Conservation (phyloP, 2,329 filamentous ascomycete species). For the Stagonosporopsis rhizophila region DNA sequence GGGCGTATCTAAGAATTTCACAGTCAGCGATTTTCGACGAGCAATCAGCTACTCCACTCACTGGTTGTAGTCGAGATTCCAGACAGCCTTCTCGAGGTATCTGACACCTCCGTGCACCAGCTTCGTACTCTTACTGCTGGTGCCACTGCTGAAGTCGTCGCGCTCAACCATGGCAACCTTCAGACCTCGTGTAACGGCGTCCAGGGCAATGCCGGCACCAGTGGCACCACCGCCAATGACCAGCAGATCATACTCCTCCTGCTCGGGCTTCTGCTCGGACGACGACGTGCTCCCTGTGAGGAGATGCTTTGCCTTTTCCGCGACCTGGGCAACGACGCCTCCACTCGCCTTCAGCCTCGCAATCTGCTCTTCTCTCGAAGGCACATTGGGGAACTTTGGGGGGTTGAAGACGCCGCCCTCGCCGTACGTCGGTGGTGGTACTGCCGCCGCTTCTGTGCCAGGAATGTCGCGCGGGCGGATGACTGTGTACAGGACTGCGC, state of each 20-base stretch:
- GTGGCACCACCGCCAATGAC: conserved; percentile 83
- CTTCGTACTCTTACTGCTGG: conserved; percentile 87
- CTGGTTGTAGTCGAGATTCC: conserved; percentile 85
- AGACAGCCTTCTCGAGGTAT: conserved; percentile 86
- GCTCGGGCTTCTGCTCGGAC: conserved; percentile 41
- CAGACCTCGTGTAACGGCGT: conserved; percentile 78
- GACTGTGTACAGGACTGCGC: conserved; percentile 65
- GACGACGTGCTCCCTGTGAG: conserved; percentile 41
- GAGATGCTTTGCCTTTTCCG: conserved; percentile 52
- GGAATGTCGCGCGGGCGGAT: conserved; percentile 77
- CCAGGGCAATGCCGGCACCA: conserved; percentile 79
- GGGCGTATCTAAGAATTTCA: conserved; percentile 58
- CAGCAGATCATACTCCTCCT: conserved; percentile 75
- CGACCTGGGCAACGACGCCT: conserved; percentile 47
- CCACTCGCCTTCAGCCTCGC: conserved; percentile 63
- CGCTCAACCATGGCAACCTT: conserved; percentile 82
- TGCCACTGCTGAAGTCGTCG: conserved; percentile 82
- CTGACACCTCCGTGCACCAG: conserved; percentile 84
- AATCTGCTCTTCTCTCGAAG: conserved; percentile 70
- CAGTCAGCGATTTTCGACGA: conserved; percentile 8
- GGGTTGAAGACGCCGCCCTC: conserved; percentile 72
- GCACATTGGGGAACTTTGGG: conserved; percentile 69
- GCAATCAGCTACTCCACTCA: conserved; percentile 44
- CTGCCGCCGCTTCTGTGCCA: conserved; percentile 70
- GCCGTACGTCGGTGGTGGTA: conserved; percentile 73